Evolutionary conservation across 75 land plant genomes (phyloP).

Genomic region (Adiantum capillusveneris): DNA sequence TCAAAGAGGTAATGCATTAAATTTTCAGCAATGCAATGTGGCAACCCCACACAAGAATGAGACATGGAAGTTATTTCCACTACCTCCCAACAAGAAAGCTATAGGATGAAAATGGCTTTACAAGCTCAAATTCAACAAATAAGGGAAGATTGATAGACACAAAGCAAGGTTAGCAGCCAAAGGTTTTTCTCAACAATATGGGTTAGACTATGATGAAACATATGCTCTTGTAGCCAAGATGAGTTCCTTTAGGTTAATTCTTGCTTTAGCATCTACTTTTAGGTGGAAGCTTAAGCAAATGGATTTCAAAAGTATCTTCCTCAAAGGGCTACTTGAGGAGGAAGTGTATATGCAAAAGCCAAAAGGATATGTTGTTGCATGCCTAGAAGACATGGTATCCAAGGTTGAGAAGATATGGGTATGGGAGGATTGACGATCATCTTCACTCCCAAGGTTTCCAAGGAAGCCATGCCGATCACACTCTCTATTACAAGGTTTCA

Average conservation of each 20-base stretch:
- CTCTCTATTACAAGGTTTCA: too few species aligned
- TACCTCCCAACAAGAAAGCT: background rate
- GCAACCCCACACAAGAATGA: background rate
- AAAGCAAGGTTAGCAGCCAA: constrained; percentile 1
- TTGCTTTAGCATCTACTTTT: too few species aligned
- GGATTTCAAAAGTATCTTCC: background rate
- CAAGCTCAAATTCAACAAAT: background rate
- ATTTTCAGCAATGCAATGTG: background rate
- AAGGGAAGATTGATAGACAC: background rate
- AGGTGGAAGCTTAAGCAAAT: background rate
- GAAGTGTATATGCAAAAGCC: background rate
- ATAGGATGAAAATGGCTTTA: background rate
- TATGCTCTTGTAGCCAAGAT: background rate
- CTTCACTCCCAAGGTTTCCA: too few species aligned
- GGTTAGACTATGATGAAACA: background rate
- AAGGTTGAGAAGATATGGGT: too few species aligned
- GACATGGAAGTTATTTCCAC: background rate
- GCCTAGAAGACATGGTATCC: too few species aligned
- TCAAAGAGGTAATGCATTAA: background rate
- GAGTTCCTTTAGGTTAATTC: background rate
- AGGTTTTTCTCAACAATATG: background rate
- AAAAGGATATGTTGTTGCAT: too few species aligned
- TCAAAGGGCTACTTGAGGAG: background rate
- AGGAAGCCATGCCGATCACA: too few species aligned
- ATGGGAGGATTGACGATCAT: too few species aligned